Conservation (phyloP, 2,329 filamentous ascomycete species). For the Trichoderma gracile region DNA sequence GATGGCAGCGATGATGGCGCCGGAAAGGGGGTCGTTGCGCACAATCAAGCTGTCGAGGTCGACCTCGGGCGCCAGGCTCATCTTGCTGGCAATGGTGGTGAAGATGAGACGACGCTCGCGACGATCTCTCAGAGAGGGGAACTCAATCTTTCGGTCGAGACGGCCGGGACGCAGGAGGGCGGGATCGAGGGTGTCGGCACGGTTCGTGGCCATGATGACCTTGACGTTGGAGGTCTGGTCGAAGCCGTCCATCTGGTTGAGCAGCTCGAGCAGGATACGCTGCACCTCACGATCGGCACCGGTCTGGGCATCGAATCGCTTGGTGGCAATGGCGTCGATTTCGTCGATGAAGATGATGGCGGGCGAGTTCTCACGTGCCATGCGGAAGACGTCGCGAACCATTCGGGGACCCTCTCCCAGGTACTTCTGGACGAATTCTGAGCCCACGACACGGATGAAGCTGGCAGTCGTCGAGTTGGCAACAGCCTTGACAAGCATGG, state of each 20-base stretch:
- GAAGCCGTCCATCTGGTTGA: constrained; percentile 99
- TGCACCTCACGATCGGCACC: constrained; percentile 97
- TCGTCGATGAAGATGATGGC: constrained; percentile 99
- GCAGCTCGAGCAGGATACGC: constrained; percentile 92
- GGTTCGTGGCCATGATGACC: constrained; percentile 99
- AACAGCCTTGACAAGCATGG: constrained; percentile 96
- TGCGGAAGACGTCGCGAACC: constrained; percentile 98
- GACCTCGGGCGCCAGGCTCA: constrained; percentile 95
- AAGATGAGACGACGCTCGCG: constrained; percentile 96
- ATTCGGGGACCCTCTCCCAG: constrained; percentile 96
- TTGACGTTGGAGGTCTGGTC: constrained; percentile 99
- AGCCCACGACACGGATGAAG: constrained; percentile 97
- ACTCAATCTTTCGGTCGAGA: constrained; percentile 97
- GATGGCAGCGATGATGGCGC: constrained; percentile 95
- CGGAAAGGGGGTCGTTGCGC: constrained; percentile 91
- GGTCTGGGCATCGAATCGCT: constrained; percentile 98
- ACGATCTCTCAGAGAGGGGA: constrained; percentile 90
- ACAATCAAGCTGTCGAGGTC: constrained; percentile 96
- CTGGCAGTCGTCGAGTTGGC: constrained; percentile 97
- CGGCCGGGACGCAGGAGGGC: constrained; percentile 91
- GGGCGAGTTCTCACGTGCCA: constrained; percentile 97
- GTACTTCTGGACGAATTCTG: constrained; percentile 99
- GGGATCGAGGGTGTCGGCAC: constrained; percentile 94
- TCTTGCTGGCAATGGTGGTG: constrained; percentile 93
- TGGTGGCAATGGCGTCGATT: constrained; percentile 97